Percentiles rank a stretch among this genome's conserved stretches.
Evolutionary conservation across 192 early-diverging fungal species (phyloP).

Genomic region (Coemansia guatemalensis): DNA sequence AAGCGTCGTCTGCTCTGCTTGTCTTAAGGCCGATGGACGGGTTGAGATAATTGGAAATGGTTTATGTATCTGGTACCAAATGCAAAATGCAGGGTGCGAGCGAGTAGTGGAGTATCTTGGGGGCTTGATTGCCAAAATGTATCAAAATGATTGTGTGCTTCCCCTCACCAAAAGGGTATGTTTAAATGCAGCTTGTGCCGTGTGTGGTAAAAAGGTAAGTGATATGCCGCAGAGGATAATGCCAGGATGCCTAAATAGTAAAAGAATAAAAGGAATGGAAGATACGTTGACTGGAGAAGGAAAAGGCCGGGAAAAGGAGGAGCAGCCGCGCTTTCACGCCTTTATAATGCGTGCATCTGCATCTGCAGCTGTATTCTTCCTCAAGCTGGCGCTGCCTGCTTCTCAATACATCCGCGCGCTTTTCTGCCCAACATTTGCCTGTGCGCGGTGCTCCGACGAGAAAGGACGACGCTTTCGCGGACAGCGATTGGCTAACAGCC

Average conservation of each 20-base stretch:
- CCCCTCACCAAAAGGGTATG: not conserved
- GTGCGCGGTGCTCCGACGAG: not conserved
- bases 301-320: not conserved
- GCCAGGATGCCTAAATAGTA: constrained; percentile 1
- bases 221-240: not conserved
- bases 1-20: not conserved
- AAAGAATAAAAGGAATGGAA: constrained; percentile 2
- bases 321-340: not conserved
- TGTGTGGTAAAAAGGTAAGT: not conserved
- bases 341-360: constrained; percentile 5
- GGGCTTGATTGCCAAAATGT: constrained; percentile 51
- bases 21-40: not conserved
- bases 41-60: not conserved
- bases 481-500: not conserved
- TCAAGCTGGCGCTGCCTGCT: not conserved
- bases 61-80: constrained; percentile 8
- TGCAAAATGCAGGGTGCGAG: constrained; percentile 14
- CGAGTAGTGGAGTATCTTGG: not conserved
- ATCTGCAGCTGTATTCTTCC: not conserved
- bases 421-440: not conserved
- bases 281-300: not conserved
- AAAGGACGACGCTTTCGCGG: not conserved
- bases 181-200: not conserved
- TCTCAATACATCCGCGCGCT: not conserved
- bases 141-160: constrained; percentile 69